Conservation (phyloP, 305 asterid species). For the Fraxinus sp. region DNA sequence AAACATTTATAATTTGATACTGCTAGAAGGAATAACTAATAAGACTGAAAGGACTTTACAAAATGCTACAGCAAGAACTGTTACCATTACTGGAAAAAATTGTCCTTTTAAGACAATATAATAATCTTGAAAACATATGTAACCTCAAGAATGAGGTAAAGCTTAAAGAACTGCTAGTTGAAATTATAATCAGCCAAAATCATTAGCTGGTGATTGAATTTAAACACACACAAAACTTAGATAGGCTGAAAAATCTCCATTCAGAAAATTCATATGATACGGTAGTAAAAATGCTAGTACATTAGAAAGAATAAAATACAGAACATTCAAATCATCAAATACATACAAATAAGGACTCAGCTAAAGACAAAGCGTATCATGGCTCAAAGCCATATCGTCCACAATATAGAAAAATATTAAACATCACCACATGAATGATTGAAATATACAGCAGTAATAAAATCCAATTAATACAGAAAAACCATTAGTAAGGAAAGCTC, state of each 20-base stretch:
- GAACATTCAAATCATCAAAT: background rate
- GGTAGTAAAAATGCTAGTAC: background rate
- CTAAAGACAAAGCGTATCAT: background rate
- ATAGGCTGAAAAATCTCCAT: background rate
- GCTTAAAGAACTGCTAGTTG: background rate
- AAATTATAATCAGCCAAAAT: background rate
- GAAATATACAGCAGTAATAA: too few species aligned
- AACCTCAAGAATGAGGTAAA: background rate
- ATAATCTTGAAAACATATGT: background rate
- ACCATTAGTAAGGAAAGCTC: too few species aligned
- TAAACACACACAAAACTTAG: background rate
- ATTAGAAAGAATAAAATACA: background rate
- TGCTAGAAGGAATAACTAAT: too few species aligned
- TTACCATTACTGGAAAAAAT: too few species aligned
- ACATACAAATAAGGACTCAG: background rate
- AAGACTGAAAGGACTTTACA: too few species aligned
- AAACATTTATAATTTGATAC: too few species aligned
- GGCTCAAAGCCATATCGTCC: too few species aligned
- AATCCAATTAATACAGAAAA: too few species aligned
- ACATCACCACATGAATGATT: too few species aligned
- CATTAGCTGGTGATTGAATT: background rate
- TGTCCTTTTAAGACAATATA: background rate
- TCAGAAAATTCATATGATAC: background rate
- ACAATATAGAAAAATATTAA: too few species aligned
- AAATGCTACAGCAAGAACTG: too few species aligned